Base-by-base conservation (phyloP, 1,284 basidiomycete species). In the Ganoderma lingzhi region DNA sequence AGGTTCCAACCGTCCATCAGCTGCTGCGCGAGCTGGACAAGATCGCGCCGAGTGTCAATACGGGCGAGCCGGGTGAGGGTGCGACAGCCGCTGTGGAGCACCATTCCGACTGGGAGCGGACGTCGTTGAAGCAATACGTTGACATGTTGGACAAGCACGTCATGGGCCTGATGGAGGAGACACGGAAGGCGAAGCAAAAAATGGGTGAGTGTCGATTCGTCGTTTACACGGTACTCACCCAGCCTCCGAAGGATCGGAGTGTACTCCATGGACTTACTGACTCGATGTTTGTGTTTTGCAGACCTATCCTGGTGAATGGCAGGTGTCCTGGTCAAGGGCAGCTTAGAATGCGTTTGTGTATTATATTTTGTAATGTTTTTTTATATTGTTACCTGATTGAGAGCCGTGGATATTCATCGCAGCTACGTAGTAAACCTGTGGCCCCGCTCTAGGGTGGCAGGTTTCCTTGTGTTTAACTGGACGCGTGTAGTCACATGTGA, bases 91-190 rank as follows among this genome's bases (percentile, higher is more conserved):
- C 41, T 28, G 58, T 28, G 28, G 70, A 70, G 30, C 70, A 71
- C 53, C 70, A 63, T 37, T 60, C 70, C 87, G 90, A 90, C 75
- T 92, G 90, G 90, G 87, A 91, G 71, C 86, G 86, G 73, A 94
- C 93, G 8, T 92, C 91, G 3, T 81, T 99, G 71, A 93, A 90
- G 76, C 93, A 94, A 3, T 99, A 96, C 77, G 92, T 99, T 45
- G 94, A 97, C 62, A 88, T 98, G 84, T 84, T 99, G 71, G 95
- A 99, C 71, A 86, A 86, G 76, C 94, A 98, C 77, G 86, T 84
- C 17, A 71, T 79, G 67, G 79, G 79, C 37, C 78, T 93, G 60
- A 88, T 93, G 88, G 86, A 88, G 23, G 87, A 90, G 70, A 85
- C 86, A 45, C 82, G 89, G 71, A 83, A 74, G 71, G 82, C 78